These are phyloP conservation scores for Haplosporangium gracile DNA, from an alignment of 192 early-diverging fungal species.

Conservation along the genomic window DNA sequence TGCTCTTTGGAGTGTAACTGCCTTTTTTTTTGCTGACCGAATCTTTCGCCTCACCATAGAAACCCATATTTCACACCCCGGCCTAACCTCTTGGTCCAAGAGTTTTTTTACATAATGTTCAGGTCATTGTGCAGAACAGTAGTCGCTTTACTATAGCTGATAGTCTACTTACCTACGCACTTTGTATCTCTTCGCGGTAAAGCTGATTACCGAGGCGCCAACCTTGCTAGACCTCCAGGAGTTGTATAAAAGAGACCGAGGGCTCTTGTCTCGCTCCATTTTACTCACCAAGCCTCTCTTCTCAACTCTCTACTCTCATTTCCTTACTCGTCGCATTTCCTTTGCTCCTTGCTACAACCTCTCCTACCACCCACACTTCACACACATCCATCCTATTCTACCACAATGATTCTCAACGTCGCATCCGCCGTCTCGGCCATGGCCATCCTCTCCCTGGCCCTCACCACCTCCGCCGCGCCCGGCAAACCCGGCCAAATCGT, in stretches of 20 bases:
- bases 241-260: neutral
- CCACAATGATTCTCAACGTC: conserved; percentile 35
- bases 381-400: neutral
- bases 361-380: neutral
- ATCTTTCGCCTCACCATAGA: neutral
- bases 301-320: neutral
- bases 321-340: neutral
- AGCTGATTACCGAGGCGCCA: neutral
- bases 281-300: neutral
- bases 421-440: neutral
- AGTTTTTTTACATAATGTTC: too few relatives aligned
- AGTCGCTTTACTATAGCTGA: neutral
- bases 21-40: neutral
- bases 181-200: neutral
- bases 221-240: neutral
- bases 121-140: neutral
- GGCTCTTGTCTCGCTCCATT: neutral
- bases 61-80: neutral
- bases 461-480: conserved; percentile 7
- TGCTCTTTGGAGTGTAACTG: too few relatives aligned
- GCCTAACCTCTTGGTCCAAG: neutral
- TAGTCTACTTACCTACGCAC: neutral
- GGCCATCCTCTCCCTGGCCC: neutral
- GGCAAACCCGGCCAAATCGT: conserved; percentile 36
- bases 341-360: too few relatives aligned